These are phyloP conservation scores for Mycena alexandri DNA, from an alignment of 768 basidiomycete species.

Conservation along the genomic window DNA sequence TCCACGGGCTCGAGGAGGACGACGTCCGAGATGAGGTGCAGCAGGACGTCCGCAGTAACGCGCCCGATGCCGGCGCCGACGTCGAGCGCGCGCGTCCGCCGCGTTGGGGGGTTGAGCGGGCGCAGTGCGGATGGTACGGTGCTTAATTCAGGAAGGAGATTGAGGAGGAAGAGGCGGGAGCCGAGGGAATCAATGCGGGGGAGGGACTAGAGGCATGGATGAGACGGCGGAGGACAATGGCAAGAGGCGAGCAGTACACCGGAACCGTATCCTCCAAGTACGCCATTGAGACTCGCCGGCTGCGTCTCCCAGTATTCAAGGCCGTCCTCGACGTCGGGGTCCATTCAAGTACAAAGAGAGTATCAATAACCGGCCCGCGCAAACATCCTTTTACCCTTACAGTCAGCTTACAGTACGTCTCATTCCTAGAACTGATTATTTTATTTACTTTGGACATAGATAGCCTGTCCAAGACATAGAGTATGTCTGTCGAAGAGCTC, in stretches of 20 bases:
- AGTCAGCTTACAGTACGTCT: too few species aligned
- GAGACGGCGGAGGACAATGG: slow-evolving; percentile 36
- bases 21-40: slow-evolving; percentile 90
- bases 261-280: slow-evolving; percentile 75
- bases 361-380: too few species aligned
- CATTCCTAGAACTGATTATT: too few species aligned
- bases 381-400: too few species aligned
- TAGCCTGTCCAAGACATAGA: too few species aligned
- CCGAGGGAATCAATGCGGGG: slow-evolving; percentile 92
- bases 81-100: slow-evolving; percentile 82
- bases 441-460: too few species aligned
- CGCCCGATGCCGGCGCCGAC: slow-evolving; percentile 96
- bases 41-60: slow-evolving; percentile 88
- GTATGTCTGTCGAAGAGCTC: not conserved
- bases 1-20: slow-evolving; percentile 91
- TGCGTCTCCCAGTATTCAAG: slow-evolving; percentile 90
- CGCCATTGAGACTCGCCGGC: slow-evolving; percentile 87
- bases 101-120: slow-evolving; percentile 51
- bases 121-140: slow-evolving; percentile 81
- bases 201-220: slow-evolving; percentile 67
- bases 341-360: slow-evolving; percentile 17
- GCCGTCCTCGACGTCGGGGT: slow-evolving; percentile 78
- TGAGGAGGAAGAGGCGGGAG: slow-evolving; percentile 88
- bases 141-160: slow-evolving; percentile 83
- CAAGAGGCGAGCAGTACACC: slow-evolving; percentile 64